Conservation (phyloP, 805 yeast genomes). For the Pichia eremophila region DNA sequence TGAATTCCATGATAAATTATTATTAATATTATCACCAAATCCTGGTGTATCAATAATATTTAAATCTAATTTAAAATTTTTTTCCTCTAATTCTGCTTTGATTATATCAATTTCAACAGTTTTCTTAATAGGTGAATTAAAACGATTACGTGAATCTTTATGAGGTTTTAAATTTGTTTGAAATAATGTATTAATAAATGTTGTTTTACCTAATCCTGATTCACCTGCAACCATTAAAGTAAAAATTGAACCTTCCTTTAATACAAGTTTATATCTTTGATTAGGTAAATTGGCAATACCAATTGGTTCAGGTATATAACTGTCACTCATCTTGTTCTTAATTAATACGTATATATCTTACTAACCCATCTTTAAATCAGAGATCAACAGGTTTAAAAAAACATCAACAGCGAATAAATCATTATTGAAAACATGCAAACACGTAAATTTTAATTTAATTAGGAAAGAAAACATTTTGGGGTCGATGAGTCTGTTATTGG, state of each 20-base stretch:
- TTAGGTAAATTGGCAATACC: constrained; percentile 69
- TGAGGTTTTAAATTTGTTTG: constrained; percentile 61
- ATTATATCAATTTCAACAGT: constrained; percentile 74
- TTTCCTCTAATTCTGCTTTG: constrained; percentile 77
- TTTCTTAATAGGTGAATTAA: constrained; percentile 50
- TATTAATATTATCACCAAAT: constrained; percentile 84
- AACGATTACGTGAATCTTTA: constrained; percentile 44
- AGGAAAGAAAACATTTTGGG: too few relatives aligned
- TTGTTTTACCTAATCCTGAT: constrained; percentile 87
- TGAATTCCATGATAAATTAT: constrained; percentile 79
- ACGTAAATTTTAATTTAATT: too few relatives aligned
- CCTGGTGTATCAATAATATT: constrained; percentile 91
- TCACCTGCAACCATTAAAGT: constrained; percentile 86
- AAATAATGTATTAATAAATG: constrained; percentile 78
- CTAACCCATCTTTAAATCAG: too few relatives aligned
- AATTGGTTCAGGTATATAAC: constrained; percentile 37
- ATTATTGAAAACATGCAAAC: too few relatives aligned
- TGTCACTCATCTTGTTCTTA: constrained; percentile 16
- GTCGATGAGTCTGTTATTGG: too few relatives aligned
- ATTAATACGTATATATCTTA: too few relatives aligned
- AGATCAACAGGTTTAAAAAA: too few relatives aligned
- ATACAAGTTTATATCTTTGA: constrained; percentile 68
- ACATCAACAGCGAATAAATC: too few relatives aligned
- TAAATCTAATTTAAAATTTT: constrained; percentile 66
- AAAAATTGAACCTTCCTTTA: constrained; percentile 66